Percentiles rank a stretch among this genome's conserved stretches.
Conservation (phyloP, 177 flowering plant genomes). For the Vitis hybrid region DNA sequence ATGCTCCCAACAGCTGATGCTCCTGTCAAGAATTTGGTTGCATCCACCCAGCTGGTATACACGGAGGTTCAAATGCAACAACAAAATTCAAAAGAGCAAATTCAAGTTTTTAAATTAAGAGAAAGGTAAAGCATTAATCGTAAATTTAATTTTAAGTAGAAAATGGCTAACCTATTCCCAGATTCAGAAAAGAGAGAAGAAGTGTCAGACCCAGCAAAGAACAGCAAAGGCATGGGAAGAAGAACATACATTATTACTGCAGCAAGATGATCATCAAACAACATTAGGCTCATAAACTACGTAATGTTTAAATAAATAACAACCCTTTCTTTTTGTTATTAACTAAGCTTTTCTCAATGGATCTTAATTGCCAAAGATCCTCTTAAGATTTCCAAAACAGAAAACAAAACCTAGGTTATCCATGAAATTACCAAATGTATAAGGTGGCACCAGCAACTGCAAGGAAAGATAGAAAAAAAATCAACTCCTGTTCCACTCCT, state of each 20-base stretch:
- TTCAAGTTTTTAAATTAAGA: neutral
- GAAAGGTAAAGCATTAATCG: neutral
- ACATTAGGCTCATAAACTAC: neutral
- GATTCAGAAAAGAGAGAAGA: constrained; percentile 51
- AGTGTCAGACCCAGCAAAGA: constrained; percentile 63
- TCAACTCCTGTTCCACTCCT: too few species aligned
- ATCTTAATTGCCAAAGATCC: neutral
- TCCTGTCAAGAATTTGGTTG: constrained; percentile 89
- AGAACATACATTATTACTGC: constrained; percentile 81
- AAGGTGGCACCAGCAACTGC: too few species aligned
- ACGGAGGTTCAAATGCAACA: neutral
- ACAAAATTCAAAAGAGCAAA: neutral
- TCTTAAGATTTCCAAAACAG: too few species aligned
- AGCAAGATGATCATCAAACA: constrained; percentile 12
- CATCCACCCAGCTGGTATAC: constrained; percentile 70
- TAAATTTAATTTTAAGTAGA: neutral
- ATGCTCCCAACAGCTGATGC: constrained; percentile 84
- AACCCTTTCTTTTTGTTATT: neutral
- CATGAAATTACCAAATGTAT: too few species aligned
- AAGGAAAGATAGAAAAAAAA: too few species aligned
- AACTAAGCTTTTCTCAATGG: neutral
- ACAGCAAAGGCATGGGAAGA: constrained; percentile 87
- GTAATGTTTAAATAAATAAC: too few species aligned
- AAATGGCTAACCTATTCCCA: constrained; percentile 41
- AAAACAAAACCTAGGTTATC: too few species aligned